Conservation (phyloP, 225 moss, liverwort and hornwort species). For the Takakia lepidozioides region DNA sequence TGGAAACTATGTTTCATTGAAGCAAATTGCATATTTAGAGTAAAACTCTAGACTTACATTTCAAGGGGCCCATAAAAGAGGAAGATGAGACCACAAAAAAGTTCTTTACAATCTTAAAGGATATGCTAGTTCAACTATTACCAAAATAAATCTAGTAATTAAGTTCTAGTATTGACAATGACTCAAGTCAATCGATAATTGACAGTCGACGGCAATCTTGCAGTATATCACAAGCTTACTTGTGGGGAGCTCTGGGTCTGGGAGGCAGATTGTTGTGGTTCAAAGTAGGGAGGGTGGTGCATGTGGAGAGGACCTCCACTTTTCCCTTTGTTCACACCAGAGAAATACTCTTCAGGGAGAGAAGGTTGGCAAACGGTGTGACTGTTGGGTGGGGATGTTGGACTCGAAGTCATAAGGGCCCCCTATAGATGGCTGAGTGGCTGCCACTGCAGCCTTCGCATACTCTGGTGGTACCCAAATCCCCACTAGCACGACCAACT, state of each 20-base stretch:
- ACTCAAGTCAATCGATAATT: too few species aligned
- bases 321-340: conserved; percentile 4
- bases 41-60: too few species aligned
- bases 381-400: too few species aligned
- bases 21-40: too few species aligned
- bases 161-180: not conserved
- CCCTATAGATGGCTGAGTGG: conserved; percentile 25
- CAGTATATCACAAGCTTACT: conserved; percentile 4
- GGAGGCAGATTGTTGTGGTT: conserved; percentile 16
- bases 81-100: not conserved
- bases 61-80: too few species aligned
- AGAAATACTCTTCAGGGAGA: conserved; percentile 11
- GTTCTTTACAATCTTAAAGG: too few species aligned
- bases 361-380: conserved; percentile 4
- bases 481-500: conserved; percentile 41
- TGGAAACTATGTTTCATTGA: too few species aligned
- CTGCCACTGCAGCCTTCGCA: conserved; percentile 1
- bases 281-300: conserved; percentile 10
- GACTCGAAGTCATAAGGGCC: conserved; percentile 19
- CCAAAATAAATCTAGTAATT: too few species aligned
- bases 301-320: conserved; percentile 11
- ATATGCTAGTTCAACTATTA: too few species aligned
- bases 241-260: conserved; percentile 23
- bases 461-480: conserved; percentile 10
- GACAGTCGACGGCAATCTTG: too few species aligned